Percentiles rank a stretch among this genome's conserved stretches.
Conservation (phyloP, 257 asterid genomes). For the Anisodus tanguticus region DNA sequence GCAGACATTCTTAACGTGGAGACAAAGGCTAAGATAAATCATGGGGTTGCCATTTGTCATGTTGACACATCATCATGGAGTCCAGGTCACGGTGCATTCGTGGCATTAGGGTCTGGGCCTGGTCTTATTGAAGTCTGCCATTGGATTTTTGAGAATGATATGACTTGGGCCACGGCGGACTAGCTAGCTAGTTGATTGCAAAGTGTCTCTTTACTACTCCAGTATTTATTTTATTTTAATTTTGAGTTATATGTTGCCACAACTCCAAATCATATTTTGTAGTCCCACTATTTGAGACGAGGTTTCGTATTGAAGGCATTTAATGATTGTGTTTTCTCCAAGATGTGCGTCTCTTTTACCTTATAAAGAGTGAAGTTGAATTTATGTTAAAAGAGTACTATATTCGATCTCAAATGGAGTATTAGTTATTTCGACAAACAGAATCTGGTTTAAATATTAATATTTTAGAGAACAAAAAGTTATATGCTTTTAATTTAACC, state of each 20-base stretch:
- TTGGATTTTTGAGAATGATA: conserved; percentile 93
- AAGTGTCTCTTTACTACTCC: background rate
- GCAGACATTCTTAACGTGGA: conserved; percentile 70
- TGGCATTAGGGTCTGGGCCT: conserved; percentile 72
- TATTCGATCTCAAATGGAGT: background rate
- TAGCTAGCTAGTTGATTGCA: conserved; percentile 28
- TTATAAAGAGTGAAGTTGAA: background rate
- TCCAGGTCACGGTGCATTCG: conserved; percentile 74
- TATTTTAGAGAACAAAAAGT: background rate
- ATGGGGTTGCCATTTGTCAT: conserved; percentile 84
- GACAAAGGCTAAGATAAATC: conserved; percentile 59
- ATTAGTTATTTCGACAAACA: background rate
- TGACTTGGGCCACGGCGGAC: conserved; percentile 72
- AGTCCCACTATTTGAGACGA: background rate
- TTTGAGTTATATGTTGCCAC: background rate
- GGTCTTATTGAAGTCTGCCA: conserved; percentile 90
- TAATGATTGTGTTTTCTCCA: background rate
- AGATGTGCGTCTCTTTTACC: background rate
- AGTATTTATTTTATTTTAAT: conserved; percentile 3
- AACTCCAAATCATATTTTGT: background rate
- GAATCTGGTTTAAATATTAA: background rate
- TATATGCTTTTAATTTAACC: no score
- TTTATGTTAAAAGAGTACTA: background rate
- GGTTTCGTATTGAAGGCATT: conserved; percentile 18
- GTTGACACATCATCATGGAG: conserved; percentile 86